Conservation (phyloP, 495 filamentous ascomycete genomes). For the Penicillium dipodomyicola region DNA sequence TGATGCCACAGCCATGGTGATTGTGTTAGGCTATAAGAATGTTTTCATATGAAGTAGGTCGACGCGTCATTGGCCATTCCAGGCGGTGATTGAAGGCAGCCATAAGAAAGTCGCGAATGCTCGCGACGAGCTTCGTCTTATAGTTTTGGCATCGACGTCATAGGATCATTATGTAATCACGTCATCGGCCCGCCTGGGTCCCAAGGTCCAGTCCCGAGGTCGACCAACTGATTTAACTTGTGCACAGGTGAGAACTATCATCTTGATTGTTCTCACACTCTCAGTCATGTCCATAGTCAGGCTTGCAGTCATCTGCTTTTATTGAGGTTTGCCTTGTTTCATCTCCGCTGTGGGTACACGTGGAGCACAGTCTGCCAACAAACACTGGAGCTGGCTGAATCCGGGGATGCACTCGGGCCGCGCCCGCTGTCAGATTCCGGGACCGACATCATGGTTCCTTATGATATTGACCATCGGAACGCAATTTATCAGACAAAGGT, state of each 20-base stretch:
- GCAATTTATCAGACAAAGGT: background rate
- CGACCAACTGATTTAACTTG: background rate
- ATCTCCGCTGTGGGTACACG: background rate
- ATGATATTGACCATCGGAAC: background rate
- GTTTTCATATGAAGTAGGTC: constrained; percentile 2
- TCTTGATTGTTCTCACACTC: background rate
- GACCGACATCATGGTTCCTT: background rate
- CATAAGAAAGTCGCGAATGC: background rate
- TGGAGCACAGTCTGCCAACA: background rate
- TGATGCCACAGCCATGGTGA: constrained; percentile 20
- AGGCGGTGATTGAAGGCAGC: background rate
- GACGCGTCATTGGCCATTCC: background rate
- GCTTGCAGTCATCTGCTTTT: background rate
- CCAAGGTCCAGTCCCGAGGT: background rate
- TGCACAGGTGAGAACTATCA: background rate
- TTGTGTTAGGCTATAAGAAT: background rate
- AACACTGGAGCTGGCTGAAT: background rate
- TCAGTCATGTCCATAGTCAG: background rate
- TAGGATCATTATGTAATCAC: constrained; percentile 11
- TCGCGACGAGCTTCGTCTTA: background rate
- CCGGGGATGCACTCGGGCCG: background rate
- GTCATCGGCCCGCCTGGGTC: background rate
- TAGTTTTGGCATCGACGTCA: constrained; percentile 14
- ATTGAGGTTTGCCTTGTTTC: background rate
- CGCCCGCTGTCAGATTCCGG: background rate